These are phyloP conservation scores for Metarhizium anisopliae DNA, from an alignment of 2,329 filamentous ascomycete genomes.

Conservation along the genomic window DNA sequence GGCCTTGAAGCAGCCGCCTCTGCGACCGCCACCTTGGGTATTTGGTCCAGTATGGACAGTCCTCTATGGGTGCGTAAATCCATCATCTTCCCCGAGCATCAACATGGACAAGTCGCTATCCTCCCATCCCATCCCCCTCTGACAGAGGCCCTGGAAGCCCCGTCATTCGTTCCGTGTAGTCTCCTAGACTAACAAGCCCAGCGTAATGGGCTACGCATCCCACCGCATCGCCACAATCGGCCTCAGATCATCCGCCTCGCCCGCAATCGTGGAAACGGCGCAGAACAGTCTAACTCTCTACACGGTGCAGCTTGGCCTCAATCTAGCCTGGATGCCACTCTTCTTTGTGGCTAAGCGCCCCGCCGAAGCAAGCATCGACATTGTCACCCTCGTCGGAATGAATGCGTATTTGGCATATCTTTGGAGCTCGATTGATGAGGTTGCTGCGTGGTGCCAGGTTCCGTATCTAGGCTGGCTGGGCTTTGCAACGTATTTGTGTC, in stretches of 20 bases:
- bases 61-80: slow-evolving; percentile 44
- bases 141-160: background rate
- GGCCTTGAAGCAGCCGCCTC: slow-evolving; percentile 57
- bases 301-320: slow-evolving; percentile 75
- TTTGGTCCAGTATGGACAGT: slow-evolving; percentile 59
- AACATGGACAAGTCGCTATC: no score
- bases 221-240: slow-evolving; percentile 65
- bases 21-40: slow-evolving; percentile 49
- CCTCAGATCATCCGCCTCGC: slow-evolving; percentile 38
- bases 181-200: slow-evolving; percentile 9
- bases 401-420: slow-evolving; percentile 67
- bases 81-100: background rate
- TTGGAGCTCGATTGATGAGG: slow-evolving; percentile 65
- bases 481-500: slow-evolving; percentile 80
- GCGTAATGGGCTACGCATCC: slow-evolving; percentile 79
- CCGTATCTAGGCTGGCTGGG: slow-evolving; percentile 82
- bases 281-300: slow-evolving; percentile 67
- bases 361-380: slow-evolving; percentile 64
- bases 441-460: slow-evolving; percentile 63
- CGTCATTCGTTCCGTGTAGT: background rate
- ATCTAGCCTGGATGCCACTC: slow-evolving; percentile 84
- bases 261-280: slow-evolving; percentile 43
- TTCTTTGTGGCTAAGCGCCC: slow-evolving; percentile 77
- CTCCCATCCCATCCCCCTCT: no score
- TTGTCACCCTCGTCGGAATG: slow-evolving; percentile 61